Evolutionary conservation across 768 basidiomycete genomes (phyloP).

Genomic region (Fistulinella prunicolor): DNA sequence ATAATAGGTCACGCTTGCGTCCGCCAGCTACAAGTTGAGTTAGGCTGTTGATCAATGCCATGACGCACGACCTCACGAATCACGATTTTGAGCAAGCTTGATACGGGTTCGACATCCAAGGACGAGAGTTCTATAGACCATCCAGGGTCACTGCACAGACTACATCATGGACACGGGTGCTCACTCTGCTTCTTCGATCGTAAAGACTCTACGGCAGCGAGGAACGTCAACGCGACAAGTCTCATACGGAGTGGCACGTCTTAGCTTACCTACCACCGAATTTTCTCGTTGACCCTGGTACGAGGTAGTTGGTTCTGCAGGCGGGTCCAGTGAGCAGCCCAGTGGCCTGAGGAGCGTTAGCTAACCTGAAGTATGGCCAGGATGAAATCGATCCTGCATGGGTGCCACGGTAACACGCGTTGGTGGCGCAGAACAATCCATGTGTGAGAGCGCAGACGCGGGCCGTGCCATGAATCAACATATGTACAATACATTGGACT

Average conservation of each 20-base stretch:
- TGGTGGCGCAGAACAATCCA: constrained; percentile 10
- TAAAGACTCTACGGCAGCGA: constrained; percentile 10
- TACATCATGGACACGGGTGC: neutral
- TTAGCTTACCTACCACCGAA: constrained; percentile 12
- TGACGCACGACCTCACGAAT: constrained; percentile 11
- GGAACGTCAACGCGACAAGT: too few relatives aligned
- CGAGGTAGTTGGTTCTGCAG: constrained; percentile 16
- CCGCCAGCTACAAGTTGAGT: constrained; percentile 13
- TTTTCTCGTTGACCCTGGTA: constrained; percentile 14
- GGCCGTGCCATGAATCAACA: too few relatives aligned
- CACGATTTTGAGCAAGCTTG: constrained; percentile 5
- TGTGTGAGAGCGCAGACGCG: constrained; percentile 4
- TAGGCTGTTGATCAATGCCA: neutral
- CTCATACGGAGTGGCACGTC: too few relatives aligned
- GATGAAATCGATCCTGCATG: neutral
- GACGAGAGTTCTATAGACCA: constrained; percentile 6
- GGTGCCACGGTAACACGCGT: neutral
- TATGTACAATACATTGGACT: neutral
- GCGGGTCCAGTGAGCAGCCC: neutral
- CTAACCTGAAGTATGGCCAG: constrained; percentile 23
- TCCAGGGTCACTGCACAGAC: neutral
- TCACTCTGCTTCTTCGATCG: constrained; percentile 16
- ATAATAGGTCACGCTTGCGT: constrained; percentile 16
- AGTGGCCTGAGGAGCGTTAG: constrained; percentile 1
- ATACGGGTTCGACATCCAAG: constrained; percentile 5